phyloP scores from a whole-genome alignment of 1,139 yeast genomes.

The Suhomyces terraborum region DNA sequence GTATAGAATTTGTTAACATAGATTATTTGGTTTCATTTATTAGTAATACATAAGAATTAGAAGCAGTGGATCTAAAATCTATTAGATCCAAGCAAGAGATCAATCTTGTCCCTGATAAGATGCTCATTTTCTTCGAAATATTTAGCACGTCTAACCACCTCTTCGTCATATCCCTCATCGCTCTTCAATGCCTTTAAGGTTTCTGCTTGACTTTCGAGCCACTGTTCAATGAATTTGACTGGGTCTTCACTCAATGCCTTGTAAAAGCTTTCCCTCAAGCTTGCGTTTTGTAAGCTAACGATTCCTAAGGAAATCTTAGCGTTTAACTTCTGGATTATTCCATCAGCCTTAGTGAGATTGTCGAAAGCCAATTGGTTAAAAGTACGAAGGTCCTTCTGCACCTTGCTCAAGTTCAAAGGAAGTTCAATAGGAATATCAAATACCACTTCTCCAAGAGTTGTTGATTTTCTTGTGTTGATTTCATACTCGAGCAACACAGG shows the following conservation, averaged over 20 bases:
- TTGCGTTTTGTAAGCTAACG: conserved; percentile 64
- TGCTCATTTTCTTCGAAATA: conserved; percentile 73
- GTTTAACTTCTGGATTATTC: conserved; percentile 57
- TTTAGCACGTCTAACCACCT: conserved; percentile 77
- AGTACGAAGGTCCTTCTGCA: conserved; percentile 43
- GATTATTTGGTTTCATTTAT: conserved; percentile 5
- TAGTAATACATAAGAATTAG: conserved; percentile 12
- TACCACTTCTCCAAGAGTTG: conserved; percentile 79
- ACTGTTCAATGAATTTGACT: conserved; percentile 66
- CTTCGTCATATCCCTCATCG: conserved; percentile 91
- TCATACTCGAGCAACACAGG: conserved; percentile 79
- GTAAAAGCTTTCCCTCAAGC: conserved; percentile 58
- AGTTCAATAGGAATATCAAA: conserved; percentile 72
- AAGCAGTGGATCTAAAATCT: conserved; percentile 19
- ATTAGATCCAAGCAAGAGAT: conserved; percentile 56
- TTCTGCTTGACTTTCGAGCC: conserved; percentile 74
- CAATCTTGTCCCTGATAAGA: conserved; percentile 72
- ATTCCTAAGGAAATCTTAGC: conserved; percentile 62
- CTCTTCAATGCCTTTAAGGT: conserved; percentile 76
- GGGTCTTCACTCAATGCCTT: conserved; percentile 75
- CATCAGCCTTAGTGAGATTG: conserved; percentile 45
- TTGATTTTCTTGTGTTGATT: conserved; percentile 70
- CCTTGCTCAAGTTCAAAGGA: conserved; percentile 45
- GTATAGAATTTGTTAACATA: conserved; percentile 6
- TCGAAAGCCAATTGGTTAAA: conserved; percentile 43